phyloP scores from a whole-genome alignment of 1,139 yeast genomes.

The Starmera stellimalicola region DNA sequence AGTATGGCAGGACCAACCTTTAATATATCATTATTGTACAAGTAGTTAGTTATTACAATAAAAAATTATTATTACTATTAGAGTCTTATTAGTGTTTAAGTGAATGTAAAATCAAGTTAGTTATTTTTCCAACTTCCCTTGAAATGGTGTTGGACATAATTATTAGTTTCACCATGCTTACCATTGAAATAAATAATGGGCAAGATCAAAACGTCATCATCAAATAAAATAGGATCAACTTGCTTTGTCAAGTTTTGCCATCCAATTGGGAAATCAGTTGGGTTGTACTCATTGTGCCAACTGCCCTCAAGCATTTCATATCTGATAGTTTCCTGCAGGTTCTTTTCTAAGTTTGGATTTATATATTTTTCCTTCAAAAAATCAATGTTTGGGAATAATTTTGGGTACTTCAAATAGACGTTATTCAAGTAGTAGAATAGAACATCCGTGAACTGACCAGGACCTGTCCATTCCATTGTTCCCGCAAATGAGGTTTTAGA shows the following conservation, averaged over 20 bases:
- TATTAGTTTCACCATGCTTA: slow-evolving; percentile 62
- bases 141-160: slow-evolving; percentile 55
- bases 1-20: background rate
- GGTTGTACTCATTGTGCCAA: slow-evolving; percentile 3
- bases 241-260: slow-evolving; percentile 57
- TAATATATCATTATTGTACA: no score
- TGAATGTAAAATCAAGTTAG: no score
- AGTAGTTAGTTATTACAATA: no score
- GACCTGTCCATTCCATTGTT: slow-evolving; percentile 95
- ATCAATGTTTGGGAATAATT: slow-evolving; percentile 4
- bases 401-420: slow-evolving; percentile 31
- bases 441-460: slow-evolving; percentile 82
- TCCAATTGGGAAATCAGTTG: slow-evolving; percentile 4
- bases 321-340: slow-evolving; percentile 5
- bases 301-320: slow-evolving; percentile 1
- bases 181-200: slow-evolving; percentile 70
- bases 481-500: slow-evolving; percentile 56
- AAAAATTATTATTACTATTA: no score
- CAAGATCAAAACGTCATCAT: slow-evolving; percentile 50
- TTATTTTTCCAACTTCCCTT: slow-evolving; percentile 59
- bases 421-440: slow-evolving; percentile 68
- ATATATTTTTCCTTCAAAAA: slow-evolving; percentile 25
- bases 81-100: no score
- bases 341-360: slow-evolving; percentile 15
- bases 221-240: slow-evolving; percentile 42